Conservation (phyloP, 805 yeast species). For the Cyberlindnera saturnus region DNA sequence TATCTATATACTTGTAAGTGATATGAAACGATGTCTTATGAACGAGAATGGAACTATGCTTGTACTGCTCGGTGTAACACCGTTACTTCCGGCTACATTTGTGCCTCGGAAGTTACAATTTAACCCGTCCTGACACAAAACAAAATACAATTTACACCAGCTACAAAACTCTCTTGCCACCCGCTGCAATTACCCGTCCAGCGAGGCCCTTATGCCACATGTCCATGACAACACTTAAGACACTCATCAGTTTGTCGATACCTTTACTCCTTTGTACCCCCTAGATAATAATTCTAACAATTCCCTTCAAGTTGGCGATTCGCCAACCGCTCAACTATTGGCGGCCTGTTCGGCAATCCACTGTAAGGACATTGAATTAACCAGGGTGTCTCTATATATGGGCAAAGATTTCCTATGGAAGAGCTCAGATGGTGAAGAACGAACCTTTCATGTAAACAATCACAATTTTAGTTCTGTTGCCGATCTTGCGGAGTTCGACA, state of each 20-base stretch:
- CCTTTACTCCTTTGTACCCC: background rate
- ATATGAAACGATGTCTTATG: background rate
- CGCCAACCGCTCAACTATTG: conserved; percentile 10
- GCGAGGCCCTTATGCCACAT: no score
- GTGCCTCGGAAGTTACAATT: no score
- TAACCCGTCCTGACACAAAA: no score
- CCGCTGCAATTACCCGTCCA: no score
- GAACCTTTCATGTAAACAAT: background rate
- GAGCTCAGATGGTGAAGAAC: background rate
- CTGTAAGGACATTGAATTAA: background rate
- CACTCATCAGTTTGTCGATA: conserved; percentile 6
- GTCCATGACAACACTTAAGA: background rate
- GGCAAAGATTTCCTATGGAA: background rate
- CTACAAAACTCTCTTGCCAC: no score
- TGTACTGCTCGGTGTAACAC: no score
- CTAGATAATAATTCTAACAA: conserved; percentile 1
- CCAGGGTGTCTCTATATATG: conserved; percentile 3
- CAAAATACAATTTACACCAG: no score
- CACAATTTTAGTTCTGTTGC: background rate
- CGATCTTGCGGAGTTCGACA: background rate
- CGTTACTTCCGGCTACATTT: no score
- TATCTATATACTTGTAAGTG: background rate
- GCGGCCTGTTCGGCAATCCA: conserved; percentile 1
- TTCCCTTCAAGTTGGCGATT: conserved; percentile 12
- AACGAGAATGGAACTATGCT: background rate